phyloP scores from a whole-genome alignment of 768 basidiomycete genomes.

The Russula foetens region DNA sequence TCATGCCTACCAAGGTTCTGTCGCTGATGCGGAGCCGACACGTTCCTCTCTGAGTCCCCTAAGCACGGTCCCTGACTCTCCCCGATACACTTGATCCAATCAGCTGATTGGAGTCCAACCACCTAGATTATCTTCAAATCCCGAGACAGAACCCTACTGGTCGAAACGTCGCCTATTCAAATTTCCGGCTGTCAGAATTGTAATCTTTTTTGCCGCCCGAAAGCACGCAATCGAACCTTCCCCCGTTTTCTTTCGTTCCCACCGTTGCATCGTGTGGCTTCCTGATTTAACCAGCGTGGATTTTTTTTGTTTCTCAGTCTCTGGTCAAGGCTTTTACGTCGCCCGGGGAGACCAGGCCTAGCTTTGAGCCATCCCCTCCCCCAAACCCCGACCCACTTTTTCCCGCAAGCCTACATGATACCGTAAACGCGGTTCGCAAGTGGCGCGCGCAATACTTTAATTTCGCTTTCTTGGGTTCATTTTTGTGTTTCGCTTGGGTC shows the following conservation, averaged over 20 bases:
- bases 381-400: too few species aligned
- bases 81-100: conserved; percentile 5
- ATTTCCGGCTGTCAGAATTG: background rate
- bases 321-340: background rate
- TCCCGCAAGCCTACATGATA: background rate
- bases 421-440: background rate
- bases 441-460: background rate
- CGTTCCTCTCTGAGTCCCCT: background rate
- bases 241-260: background rate
- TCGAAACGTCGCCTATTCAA: background rate
- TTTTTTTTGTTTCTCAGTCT: background rate
- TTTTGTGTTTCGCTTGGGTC: background rate
- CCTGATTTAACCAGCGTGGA: background rate
- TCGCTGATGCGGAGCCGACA: conserved; percentile 2
- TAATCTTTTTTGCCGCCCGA: background rate
- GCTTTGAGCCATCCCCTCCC: background rate
- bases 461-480: background rate
- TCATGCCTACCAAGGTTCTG: background rate
- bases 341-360: background rate
- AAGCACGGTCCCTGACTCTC: background rate
- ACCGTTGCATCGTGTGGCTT: background rate
- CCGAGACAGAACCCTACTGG: background rate
- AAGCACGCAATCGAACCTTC: background rate
- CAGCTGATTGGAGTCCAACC: conserved; percentile 2
- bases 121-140: background rate